Evolutionary conservation across 2,329 filamentous ascomycete genomes (phyloP), one percentile per base, ranked within the genome.

Genomic region (Penicillium sp.): DNA sequence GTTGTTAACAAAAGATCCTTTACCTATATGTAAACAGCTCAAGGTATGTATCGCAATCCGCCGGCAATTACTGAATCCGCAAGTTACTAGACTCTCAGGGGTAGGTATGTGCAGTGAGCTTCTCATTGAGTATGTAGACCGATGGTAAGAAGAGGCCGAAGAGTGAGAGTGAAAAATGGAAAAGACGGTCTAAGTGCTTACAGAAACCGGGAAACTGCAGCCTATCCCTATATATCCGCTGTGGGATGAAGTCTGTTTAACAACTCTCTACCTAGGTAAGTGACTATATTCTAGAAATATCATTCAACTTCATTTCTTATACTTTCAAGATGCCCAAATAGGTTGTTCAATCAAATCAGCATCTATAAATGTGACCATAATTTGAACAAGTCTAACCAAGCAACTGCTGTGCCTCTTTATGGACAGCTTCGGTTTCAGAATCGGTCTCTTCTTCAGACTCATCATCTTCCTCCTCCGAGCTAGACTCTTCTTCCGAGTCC

Each of bases 401-500:
- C 39, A 65, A 44, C 31, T 63, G 54, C 56, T 56, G 57, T 18
- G 56, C 57, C 46, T 64, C 63, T 40, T 59, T 65, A n/a, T 59
- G 58, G 13, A 56, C 55, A 40, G 51, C 59, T 29, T 64, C 59
- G 15, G 39, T 59, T 52, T 65, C 62, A 29, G 65, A 72, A 51
- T 75, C 75, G 34, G 67, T 72, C 46, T 72, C 72, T 25, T 79
- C 77, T 41, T 79, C 79, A 46, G 58, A 61, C 3, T 65, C 62
- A 25, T 65, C 38, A 48, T 75, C 75, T 44, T 71, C 72, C 16
- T 79, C 77, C 37, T 79, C 79, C 32, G 59, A 62, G 4, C 64
- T 56, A 32, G 66, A 66, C 6, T 64, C 73, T 5, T 80, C 79
- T 1, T 77, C 62, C 10, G 61, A 81, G 3, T 80, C 80, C 0